Percentiles rank a stretch among this genome's conserved stretches.
These are phyloP conservation scores for Podospora anserina DNA, from an alignment of 495 filamentous ascomycete genomes.

Conservation along the genomic window DNA sequence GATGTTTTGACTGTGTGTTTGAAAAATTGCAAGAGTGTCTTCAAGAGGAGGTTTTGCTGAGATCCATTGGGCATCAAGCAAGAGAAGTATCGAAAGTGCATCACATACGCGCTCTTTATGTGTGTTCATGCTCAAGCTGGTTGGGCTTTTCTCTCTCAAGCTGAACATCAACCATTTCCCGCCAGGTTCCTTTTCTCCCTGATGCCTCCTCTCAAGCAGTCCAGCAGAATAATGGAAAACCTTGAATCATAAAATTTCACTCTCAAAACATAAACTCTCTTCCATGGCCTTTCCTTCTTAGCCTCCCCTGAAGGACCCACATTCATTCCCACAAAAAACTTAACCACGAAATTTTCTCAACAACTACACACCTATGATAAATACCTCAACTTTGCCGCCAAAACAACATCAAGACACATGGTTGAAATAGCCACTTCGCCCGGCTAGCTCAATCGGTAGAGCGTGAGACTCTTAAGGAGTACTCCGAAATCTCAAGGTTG, in stretches of 20 bases:
- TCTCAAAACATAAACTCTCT: neutral
- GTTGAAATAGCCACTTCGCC: slow-evolving; percentile 21
- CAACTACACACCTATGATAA: neutral
- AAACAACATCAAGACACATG: neutral
- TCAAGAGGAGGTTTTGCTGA: too few relatives aligned
- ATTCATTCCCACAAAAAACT: neutral
- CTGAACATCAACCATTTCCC: too few relatives aligned
- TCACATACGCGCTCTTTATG: too few relatives aligned
- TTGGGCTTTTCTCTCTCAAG: too few relatives aligned
- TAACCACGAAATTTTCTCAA: neutral
- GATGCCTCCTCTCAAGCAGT: too few relatives aligned
- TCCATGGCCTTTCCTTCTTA: neutral
- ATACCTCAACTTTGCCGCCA: neutral
- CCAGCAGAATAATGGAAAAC: neutral
- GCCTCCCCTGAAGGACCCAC: neutral
- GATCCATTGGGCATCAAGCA: too few relatives aligned
- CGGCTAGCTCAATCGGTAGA: slow-evolving; percentile 79
- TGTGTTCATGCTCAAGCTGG: too few relatives aligned
- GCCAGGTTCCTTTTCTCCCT: too few relatives aligned
- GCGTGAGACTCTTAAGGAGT: slow-evolving; percentile 69
- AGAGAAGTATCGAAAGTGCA: too few relatives aligned
- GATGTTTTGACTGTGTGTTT: too few relatives aligned
- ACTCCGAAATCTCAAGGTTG: slow-evolving; percentile 19
- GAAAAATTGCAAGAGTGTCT: too few relatives aligned
- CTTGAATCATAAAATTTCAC: too few relatives aligned